Conservation (phyloP, 352 stramenopile genomes). For the Labyrinthula sp. region DNA sequence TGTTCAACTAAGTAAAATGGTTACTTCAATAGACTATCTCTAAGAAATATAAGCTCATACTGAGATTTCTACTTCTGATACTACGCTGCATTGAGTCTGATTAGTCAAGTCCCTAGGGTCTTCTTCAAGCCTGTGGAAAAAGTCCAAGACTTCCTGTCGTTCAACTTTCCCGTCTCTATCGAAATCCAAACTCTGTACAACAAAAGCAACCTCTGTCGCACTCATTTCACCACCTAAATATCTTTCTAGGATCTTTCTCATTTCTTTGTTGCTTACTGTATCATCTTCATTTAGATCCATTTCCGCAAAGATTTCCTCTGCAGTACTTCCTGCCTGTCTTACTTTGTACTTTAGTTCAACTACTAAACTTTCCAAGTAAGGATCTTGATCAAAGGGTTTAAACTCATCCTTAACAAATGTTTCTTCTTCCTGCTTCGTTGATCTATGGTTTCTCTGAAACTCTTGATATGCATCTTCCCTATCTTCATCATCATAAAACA, state of each 20-base stretch:
- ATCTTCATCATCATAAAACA: conserved; percentile 33
- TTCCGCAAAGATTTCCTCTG: background rate
- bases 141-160: conserved; percentile 6
- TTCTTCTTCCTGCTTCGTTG: conserved; percentile 1
- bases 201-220: conserved; percentile 9
- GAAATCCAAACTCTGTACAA: conserved; percentile 12
- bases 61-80: background rate
- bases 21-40: conserved; percentile 1
- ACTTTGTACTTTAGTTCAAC: conserved; percentile 2
- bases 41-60: conserved; percentile 1
- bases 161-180: conserved; percentile 16
- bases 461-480: conserved; percentile 9
- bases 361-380: background rate
- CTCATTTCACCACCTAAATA: conserved; percentile 4
- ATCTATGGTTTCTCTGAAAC: conserved; percentile 15
- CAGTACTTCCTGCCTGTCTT: too few relatives aligned
- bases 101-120: background rate
- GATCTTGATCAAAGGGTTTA: background rate
- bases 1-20: background rate
- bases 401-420: background rate
- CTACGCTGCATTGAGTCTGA: background rate
- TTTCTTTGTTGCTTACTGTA: conserved; percentile 10
- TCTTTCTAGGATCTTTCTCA: conserved; percentile 9
- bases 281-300: conserved; percentile 7
- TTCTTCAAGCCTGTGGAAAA: conserved; percentile 23